Base-by-base conservation (phyloP, 352 stramenopile genomes). In the Phytophthora idaei region DNA sequence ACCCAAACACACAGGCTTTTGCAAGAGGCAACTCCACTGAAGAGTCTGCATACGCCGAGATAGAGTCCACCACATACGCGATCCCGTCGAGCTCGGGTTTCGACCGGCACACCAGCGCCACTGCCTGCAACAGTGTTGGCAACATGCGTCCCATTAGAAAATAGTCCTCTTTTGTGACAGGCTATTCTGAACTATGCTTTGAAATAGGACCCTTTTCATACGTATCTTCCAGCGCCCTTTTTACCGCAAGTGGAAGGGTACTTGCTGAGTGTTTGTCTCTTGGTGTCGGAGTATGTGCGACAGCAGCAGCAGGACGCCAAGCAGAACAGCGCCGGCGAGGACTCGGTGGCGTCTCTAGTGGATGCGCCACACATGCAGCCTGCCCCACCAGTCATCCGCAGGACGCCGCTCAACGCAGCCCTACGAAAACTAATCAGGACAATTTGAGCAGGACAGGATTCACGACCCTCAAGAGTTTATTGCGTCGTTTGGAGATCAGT, bases 261-360 rank as follows among this genome's bases (percentile, higher is more conserved):
- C 63, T 64, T 80, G 27, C 69, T 88, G 54, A 82, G 72, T 29
- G 64, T 88, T 53, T 78, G 74, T 51, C 42, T 88, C 31, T 64
- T 88, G 14, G 62, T 76, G 5, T 75, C 74, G 11, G 79, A 88
- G 65, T 80, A 80, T 49, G 77, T 88, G 41, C 77, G 73, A 1
- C 79, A 82, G 39, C 65, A 76, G 39, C 71, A 81, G 36, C 71
- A 79, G 15, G 73, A 78, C 41, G 74, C 55, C 21, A 57, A 57
- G n/a, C 63, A 37, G 17, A 61, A 39, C 21, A 46, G 46, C 31
- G 29, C 15, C n/a, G 54, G 59, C 1, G 62, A 78, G 10, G 53
- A 73, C 60, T 77, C 71, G n/a, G 49, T 74, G 14, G 49, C 58
- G 0, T 62, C 71, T 3, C 28, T 78, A 10, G 57, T 67, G 21